Percentiles rank a stretch among this genome's conserved stretches.
phyloP scores from a whole-genome alignment of 495 filamentous ascomycete genomes.

The Hapsidospora chrysogenum region DNA sequence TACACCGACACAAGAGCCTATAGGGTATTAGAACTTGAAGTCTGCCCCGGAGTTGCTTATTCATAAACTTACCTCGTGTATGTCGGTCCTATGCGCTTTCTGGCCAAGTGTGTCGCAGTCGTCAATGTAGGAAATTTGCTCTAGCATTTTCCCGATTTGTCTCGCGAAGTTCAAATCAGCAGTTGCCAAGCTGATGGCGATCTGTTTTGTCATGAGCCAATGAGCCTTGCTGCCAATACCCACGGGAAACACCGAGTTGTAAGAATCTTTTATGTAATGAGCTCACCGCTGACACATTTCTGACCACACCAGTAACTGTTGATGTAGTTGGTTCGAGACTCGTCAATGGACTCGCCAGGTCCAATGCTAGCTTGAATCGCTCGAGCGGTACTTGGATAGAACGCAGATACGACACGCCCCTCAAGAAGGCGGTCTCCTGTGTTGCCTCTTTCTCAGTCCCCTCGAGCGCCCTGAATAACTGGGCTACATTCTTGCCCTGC shows the following conservation, averaged over 20 bases:
- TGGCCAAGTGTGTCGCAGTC: constrained; percentile 13
- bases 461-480: not conserved
- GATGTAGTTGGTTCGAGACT: constrained; percentile 2
- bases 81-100: constrained; percentile 8
- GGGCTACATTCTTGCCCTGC: not conserved
- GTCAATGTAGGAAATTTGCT: constrained; percentile 10
- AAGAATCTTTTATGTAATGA: no score
- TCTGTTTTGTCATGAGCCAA: constrained; percentile 6
- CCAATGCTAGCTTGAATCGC: not conserved
- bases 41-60: not conserved
- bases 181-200: constrained; percentile 8
- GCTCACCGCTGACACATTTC: not conserved
- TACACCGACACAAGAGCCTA: constrained; percentile 11
- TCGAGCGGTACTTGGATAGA: not conserved
- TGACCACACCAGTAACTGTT: not conserved
- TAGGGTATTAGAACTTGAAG: not conserved
- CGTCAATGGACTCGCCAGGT: constrained; percentile 3
- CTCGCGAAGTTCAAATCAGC: constrained; percentile 3
- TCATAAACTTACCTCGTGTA: constrained; percentile 5
- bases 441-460: constrained; percentile 5
- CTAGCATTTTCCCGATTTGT: constrained; percentile 8
- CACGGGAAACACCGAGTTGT: no score
- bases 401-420: not conserved
- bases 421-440: not conserved
- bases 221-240: no score